Evolutionary conservation across 164 flowering plant genomes (phyloP).

Genomic region (Platanus orientalis): DNA sequence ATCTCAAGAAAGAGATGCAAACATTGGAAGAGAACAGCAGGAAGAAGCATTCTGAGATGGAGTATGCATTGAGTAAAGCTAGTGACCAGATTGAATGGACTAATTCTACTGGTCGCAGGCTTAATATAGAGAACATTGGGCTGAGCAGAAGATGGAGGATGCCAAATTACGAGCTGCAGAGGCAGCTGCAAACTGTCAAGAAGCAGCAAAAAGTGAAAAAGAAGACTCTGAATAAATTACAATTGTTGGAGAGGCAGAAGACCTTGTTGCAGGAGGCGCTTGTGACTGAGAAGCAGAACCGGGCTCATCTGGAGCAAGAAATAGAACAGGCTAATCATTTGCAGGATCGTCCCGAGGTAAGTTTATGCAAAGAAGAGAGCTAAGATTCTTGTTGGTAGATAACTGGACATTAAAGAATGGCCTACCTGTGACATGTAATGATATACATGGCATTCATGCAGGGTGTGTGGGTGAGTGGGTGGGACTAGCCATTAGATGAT

Average conservation of each 20-base stretch:
- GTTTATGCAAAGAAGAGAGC: neutral
- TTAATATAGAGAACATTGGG: conserved; percentile 65
- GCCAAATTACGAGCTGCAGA: conserved; percentile 73
- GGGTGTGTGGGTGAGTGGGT: neutral
- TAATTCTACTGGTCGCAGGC: conserved; percentile 49
- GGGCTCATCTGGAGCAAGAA: conserved; percentile 47
- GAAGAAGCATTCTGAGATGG: conserved; percentile 90
- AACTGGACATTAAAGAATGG: neutral
- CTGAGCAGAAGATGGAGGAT: conserved; percentile 74
- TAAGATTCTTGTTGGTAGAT: neutral
- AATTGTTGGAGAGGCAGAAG: conserved; percentile 86
- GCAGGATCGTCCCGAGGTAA: conserved; percentile 70
- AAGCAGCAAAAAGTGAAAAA: conserved; percentile 81
- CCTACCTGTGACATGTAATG: neutral
- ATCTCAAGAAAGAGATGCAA: conserved; percentile 73
- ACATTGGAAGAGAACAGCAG: conserved; percentile 71
- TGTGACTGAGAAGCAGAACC: conserved; percentile 47
- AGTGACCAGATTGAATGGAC: conserved; percentile 67
- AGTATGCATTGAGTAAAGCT: conserved; percentile 65
- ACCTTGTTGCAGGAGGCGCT: conserved; percentile 74
- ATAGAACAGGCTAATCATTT: conserved; percentile 54
- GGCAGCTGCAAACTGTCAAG: conserved; percentile 72
- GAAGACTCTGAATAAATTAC: conserved; percentile 56
- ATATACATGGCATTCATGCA: neutral
- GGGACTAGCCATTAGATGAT: neutral